phyloP scores from a whole-genome alignment of 2,329 filamentous ascomycete genomes.

The Fusarium pseudograminearum region DNA sequence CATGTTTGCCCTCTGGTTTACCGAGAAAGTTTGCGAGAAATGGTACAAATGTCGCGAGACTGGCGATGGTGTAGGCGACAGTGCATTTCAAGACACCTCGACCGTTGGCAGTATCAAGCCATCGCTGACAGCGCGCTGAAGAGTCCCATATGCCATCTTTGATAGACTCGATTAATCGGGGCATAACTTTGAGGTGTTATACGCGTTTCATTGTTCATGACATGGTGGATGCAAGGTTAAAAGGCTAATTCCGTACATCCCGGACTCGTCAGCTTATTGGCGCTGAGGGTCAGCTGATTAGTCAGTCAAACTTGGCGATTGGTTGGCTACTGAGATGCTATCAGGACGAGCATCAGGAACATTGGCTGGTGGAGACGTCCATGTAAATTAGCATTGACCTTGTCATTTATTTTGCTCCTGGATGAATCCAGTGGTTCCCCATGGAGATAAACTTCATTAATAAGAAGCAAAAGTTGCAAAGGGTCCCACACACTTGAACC shows the following conservation, averaged over 20 bases:
- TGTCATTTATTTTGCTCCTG: too few relatives aligned
- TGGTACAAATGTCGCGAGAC: conserved; percentile 84
- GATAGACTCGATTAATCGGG: conserved; percentile 23
- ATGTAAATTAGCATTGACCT: too few relatives aligned
- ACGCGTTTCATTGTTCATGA: conserved; percentile 16
- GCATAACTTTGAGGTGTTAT: conserved; percentile 4
- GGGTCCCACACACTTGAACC: too few relatives aligned
- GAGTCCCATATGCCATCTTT: conserved; percentile 49
- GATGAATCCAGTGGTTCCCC: too few relatives aligned
- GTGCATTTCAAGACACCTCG: conserved; percentile 90
- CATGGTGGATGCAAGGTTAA: conserved; percentile 2
- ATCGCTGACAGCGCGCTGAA: conserved; percentile 65
- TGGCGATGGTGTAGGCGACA: conserved; percentile 87
- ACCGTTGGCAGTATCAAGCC: conserved; percentile 75
- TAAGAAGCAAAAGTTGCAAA: too few relatives aligned
- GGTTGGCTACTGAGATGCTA: neutral
- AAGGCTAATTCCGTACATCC: conserved; percentile 15
- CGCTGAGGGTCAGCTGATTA: conserved; percentile 28
- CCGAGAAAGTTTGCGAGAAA: conserved; percentile 79
- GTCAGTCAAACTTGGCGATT: neutral
- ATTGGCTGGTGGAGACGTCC: too few relatives aligned
- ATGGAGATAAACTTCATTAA: too few relatives aligned
- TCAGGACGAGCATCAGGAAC: too few relatives aligned
- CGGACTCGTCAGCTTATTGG: conserved; percentile 7
- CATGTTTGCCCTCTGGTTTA: conserved; percentile 89